Evolutionary conservation across 192 early-diverging fungal species (phyloP).

Genomic region (Endogone sp.): DNA sequence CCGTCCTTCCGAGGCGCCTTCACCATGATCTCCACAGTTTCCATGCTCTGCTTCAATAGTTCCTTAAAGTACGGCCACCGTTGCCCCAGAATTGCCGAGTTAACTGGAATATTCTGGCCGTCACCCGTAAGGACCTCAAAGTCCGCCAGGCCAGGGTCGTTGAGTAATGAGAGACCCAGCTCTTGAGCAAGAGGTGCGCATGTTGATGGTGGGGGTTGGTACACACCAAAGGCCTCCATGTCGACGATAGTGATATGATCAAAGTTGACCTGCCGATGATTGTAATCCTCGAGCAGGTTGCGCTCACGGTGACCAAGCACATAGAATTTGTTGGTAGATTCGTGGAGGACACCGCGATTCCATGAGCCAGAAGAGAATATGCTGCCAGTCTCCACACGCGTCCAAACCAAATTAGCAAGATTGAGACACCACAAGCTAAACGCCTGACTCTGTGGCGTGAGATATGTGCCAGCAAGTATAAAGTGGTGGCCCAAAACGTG

Average conservation of each 20-base stretch:
- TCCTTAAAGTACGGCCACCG: conserved; percentile 57
- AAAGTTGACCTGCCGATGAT: conserved; percentile 76
- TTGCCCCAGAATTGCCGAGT: conserved; percentile 45
- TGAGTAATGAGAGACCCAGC: conserved; percentile 52
- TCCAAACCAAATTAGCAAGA: conserved; percentile 56
- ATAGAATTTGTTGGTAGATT: conserved; percentile 57
- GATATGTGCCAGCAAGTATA: conserved; percentile 68
- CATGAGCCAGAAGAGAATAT: conserved; percentile 69
- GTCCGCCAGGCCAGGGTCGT: conserved; percentile 51
- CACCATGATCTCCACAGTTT: neutral
- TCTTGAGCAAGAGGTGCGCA: conserved; percentile 56
- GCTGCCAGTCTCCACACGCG: conserved; percentile 63
- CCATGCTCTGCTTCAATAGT: conserved; percentile 23
- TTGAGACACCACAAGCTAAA: conserved; percentile 74
- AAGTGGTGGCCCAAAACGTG: conserved; percentile 65
- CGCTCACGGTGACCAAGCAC: conserved; percentile 71
- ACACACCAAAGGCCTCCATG: conserved; percentile 70
- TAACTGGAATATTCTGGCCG: conserved; percentile 47
- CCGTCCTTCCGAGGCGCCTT: neutral
- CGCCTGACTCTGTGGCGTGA: conserved; percentile 60
- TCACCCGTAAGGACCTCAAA: conserved; percentile 55
- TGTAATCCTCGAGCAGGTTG: conserved; percentile 69
- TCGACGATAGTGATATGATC: conserved; percentile 69
- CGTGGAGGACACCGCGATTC: conserved; percentile 70
- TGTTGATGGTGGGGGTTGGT: conserved; percentile 47